Percentiles rank a stretch among this genome's conserved stretches.
Evolutionary conservation across 768 basidiomycete species (phyloP).

Genomic region (Dictyophora rubrovolvata): DNA sequence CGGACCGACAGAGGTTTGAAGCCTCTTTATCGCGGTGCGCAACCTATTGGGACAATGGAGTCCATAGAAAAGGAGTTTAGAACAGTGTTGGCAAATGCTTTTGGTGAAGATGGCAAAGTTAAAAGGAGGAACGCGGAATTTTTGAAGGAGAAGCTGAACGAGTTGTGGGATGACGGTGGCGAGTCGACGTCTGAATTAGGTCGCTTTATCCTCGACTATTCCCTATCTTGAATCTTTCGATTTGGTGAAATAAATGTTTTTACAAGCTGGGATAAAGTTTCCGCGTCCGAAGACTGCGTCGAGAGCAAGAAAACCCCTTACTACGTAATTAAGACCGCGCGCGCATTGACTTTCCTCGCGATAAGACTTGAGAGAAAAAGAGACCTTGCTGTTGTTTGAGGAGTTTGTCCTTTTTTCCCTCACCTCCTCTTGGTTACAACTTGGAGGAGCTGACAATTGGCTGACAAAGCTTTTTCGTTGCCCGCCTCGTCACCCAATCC

Average conservation of each 20-base stretch:
- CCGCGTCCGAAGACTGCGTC: no score
- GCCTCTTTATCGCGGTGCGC: constrained; percentile 13
- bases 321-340: no score
- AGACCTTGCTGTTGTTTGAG: no score
- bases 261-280: no score
- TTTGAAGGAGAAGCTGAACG: not conserved
- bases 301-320: no score
- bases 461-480: no score
- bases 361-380: no score
- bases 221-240: not conserved
- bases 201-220: not conserved
- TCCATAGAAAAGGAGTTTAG: constrained; percentile 14
- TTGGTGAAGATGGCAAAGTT: constrained; percentile 17
- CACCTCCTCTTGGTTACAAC: no score
- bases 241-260: not conserved
- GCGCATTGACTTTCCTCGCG: no score
- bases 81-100: constrained; percentile 14
- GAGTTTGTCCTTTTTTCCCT: no score
- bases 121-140: constrained; percentile 15
- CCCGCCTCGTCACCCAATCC: no score
- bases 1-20: constrained; percentile 11
- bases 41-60: constrained; percentile 15
- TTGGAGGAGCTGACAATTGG: no score
- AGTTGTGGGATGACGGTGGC: constrained; percentile 5
- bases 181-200: not conserved